Base-by-base conservation (phyloP, 176 grass and related monocot genomes). In the Typha latifolia region DNA sequence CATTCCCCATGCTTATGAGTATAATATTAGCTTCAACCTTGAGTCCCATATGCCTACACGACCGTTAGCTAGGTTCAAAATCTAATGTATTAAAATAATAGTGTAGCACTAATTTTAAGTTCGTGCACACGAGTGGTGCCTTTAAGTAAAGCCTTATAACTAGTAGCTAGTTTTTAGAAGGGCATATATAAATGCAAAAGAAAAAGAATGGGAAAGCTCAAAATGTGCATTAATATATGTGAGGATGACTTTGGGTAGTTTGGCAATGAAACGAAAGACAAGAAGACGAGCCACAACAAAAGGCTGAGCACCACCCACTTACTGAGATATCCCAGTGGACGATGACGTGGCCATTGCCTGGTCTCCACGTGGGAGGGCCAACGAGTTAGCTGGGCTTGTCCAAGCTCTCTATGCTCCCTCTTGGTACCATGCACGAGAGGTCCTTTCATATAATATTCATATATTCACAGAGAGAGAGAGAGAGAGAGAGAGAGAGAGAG, bases 91-190 rank as follows among this genome's bases (percentile, higher is more conserved):
- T 43, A 66, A 34, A 47, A 34, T 34, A 32, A 34, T 37, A 26
- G 65, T 67, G 68, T 68, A 76, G 76, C 51, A 71, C 32, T 80
- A 53, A 67, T 76, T 63, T 77, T 67, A 66, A 77, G 81, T 82
- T 90, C 81, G 86, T 90, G 91, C 84, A 69, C 91, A 87, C 78
- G 86, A 87, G 75, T 95, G 62, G 74, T 29, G 27, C 27, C 27
- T 29, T 26, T 3, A 3, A 29, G 27, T 29, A 29, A 29, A 3
- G 27, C 27, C 27, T 29, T 29, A 29, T 29, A 2, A 29, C 1
- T 29, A 29, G 27, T 29, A 29, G 24, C n/a, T 26, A 26, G 27
- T 29, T 29, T 29, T 29, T 29, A 29, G 27, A 29, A 29, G 27
- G 2, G 2, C 27, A 29, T n/a, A n/a, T n/a, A n/a, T 29, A 29